These are phyloP conservation scores for Fragaria vesca DNA, from an alignment of 306 rosid species.

Conservation along the genomic window DNA sequence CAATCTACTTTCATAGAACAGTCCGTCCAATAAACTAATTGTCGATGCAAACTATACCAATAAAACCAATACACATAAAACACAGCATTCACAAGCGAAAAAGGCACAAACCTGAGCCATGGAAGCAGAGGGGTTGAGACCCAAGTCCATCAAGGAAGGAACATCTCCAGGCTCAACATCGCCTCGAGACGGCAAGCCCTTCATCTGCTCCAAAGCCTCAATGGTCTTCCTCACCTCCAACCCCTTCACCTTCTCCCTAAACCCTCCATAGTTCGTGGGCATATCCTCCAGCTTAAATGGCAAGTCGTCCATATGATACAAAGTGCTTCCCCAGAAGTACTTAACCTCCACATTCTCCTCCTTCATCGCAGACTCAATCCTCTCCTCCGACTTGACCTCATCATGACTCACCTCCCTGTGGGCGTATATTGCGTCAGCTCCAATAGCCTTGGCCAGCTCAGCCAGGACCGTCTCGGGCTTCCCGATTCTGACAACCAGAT, in stretches of 20 bases:
- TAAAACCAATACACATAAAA: background rate
- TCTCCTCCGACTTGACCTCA: slow-evolving; percentile 78
- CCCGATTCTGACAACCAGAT: slow-evolving; percentile 81
- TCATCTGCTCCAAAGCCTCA: slow-evolving; percentile 86
- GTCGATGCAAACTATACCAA: background rate
- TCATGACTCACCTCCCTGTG: slow-evolving; percentile 84
- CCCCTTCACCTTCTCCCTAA: slow-evolving; percentile 72
- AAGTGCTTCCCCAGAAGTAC: slow-evolving; percentile 94
- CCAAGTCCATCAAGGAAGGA: slow-evolving; percentile 80
- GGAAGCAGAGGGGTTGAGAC: slow-evolving; percentile 70
- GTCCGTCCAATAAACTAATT: background rate
- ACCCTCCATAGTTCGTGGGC: slow-evolving; percentile 81
- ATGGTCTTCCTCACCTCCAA: slow-evolving; percentile 76
- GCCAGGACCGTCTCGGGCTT: slow-evolving; percentile 72
- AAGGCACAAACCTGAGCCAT: slow-evolving; percentile 56
- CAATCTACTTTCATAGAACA: background rate
- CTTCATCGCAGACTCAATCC: slow-evolving; percentile 65
- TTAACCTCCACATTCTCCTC: slow-evolving; percentile 84
- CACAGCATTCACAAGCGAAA: background rate
- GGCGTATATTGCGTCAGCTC: slow-evolving; percentile 78
- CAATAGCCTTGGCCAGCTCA: slow-evolving; percentile 80
- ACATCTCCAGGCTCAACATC: slow-evolving; percentile 88
- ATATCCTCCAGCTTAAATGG: slow-evolving; percentile 81
- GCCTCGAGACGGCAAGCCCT: slow-evolving; percentile 81
- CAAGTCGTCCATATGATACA: slow-evolving; percentile 82